A percentile compares a stretch with the other conserved stretches of the same genome.
Conservation (phyloP, 371 early-diverging fungal genomes). For the Lichtheimia corymbifera region DNA sequence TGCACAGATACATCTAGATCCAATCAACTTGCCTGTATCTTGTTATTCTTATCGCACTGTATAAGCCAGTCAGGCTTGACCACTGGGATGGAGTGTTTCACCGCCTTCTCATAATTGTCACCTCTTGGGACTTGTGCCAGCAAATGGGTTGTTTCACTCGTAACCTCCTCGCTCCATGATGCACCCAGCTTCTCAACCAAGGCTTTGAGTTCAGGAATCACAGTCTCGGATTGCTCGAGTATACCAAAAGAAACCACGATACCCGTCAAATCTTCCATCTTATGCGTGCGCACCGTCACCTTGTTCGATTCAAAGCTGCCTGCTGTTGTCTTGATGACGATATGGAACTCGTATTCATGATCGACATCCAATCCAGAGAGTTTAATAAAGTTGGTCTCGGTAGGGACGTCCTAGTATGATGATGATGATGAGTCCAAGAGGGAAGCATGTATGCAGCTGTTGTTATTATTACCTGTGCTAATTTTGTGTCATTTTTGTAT, state of each 20-base stretch:
- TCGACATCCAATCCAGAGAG: constrained; percentile 86
- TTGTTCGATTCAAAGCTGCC: constrained; percentile 79
- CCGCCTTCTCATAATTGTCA: constrained; percentile 81
- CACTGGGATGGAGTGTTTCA: constrained; percentile 86
- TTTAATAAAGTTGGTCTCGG: constrained; percentile 68
- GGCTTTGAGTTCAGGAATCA: constrained; percentile 71
- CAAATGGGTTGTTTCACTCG: constrained; percentile 88
- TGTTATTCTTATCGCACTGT: constrained; percentile 87
- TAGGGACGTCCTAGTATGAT: constrained; percentile 44
- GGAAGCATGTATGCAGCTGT: not conserved
- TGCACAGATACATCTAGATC: not conserved
- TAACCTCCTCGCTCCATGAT: constrained; percentile 80
- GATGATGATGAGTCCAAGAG: too few species aligned
- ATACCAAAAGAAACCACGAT: constrained; percentile 91
- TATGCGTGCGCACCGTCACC: constrained; percentile 78
- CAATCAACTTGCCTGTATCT: constrained; percentile 74
- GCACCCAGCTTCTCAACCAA: constrained; percentile 84
- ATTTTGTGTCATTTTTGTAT: constrained; percentile 71
- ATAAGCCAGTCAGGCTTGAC: constrained; percentile 93
- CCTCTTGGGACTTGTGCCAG: constrained; percentile 83
- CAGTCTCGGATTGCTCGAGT: constrained; percentile 68
- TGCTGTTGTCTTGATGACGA: constrained; percentile 90
- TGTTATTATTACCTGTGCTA: constrained; percentile 43
- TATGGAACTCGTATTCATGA: constrained; percentile 83
- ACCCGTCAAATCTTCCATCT: constrained; percentile 91